Conservation (phyloP, 2,329 filamentous ascomycete genomes). For the Phyllosticta capitalensis region DNA sequence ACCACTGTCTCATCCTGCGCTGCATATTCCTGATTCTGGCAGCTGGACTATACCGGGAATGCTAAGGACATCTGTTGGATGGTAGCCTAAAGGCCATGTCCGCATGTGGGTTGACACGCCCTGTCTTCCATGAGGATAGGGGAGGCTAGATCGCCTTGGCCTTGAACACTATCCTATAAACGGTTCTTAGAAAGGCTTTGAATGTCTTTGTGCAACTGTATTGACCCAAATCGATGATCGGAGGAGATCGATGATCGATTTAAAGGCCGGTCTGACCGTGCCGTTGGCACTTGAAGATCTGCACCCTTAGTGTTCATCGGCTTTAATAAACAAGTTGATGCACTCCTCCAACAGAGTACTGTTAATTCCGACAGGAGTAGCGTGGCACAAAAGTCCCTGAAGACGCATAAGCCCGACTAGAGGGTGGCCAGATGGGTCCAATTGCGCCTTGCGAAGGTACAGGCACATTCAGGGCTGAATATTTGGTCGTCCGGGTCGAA, state of each 20-base stretch:
- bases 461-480: background rate
- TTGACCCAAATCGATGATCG: background rate
- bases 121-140: slow-evolving; percentile 1
- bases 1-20: background rate
- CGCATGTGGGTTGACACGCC: slow-evolving; percentile 7
- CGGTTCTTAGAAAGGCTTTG: background rate
- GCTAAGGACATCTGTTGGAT: background rate
- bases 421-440: background rate
- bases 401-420: background rate
- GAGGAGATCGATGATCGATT: background rate
- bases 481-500: background rate
- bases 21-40: background rate
- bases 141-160: slow-evolving; percentile 3
- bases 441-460: background rate
- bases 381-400: background rate
- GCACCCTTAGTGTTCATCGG: background rate
- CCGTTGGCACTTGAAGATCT: background rate
- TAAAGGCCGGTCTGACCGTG: background rate
- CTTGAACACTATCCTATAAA: slow-evolving; percentile 3
- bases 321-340: background rate
- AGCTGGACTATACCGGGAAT: background rate
- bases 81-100: background rate
- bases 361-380: background rate
- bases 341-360: background rate
- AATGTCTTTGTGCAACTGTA: background rate